Conservation (phyloP, 164 flowering plant genomes). For the Dillenia turbinata region DNA sequence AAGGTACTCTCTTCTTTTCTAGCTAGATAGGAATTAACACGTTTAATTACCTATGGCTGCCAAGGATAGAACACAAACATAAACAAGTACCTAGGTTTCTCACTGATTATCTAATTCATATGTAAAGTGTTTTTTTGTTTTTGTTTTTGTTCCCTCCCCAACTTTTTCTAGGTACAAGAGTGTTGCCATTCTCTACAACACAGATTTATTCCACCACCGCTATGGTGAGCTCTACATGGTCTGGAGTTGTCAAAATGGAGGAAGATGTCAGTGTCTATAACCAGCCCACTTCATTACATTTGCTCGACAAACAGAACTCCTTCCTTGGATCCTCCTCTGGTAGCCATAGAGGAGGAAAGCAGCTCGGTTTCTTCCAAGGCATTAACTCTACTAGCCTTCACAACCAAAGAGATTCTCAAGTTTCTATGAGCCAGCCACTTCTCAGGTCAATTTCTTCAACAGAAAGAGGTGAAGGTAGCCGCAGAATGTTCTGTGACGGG, state of each 20-base stretch:
- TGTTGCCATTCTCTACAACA: constrained; percentile 21
- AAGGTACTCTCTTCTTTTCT: too few species aligned
- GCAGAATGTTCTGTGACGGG: constrained; percentile 29
- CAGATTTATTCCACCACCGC: constrained; percentile 21
- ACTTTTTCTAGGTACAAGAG: constrained; percentile 20
- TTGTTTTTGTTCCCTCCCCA: too few species aligned
- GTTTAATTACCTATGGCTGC: too few species aligned
- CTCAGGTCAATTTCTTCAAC: constrained; percentile 23
- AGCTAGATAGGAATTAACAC: too few species aligned
- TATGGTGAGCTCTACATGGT: constrained; percentile 16
- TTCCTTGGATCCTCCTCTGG: constrained; percentile 19
- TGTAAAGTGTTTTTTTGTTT: background rate
- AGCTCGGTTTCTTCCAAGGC: constrained; percentile 24
- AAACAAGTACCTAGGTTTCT: too few species aligned
- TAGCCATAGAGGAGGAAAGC: constrained; percentile 24
- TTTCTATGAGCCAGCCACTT: constrained; percentile 32
- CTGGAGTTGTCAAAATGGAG: constrained; percentile 12
- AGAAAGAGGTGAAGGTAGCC: constrained; percentile 18
- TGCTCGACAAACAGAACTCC: constrained; percentile 9
- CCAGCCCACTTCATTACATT: background rate
- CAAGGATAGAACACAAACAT: too few species aligned
- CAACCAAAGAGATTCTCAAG: constrained; percentile 17
- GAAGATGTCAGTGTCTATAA: constrained; percentile 11
- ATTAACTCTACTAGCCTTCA: constrained; percentile 7
- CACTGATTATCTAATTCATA: background rate